Conservation (phyloP, 78 protist genomes). For the Diacronema lutheri region DNA sequence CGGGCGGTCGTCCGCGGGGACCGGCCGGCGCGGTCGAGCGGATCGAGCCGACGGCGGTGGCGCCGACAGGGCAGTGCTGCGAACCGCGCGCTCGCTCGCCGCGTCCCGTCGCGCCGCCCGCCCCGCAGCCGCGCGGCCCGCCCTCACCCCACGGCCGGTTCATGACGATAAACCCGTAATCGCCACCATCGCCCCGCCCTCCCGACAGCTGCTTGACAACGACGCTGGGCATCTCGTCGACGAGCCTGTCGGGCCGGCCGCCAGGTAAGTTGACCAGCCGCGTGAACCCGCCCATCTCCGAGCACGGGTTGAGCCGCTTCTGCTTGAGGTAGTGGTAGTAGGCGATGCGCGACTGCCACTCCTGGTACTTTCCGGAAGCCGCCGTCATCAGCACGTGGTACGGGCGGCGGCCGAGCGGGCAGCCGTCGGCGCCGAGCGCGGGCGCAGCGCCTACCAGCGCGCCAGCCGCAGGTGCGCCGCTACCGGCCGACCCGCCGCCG, state of each 20-base stretch:
- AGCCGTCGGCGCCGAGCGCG: too few relatives aligned
- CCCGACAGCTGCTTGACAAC: neutral
- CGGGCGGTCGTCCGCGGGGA: too few relatives aligned
- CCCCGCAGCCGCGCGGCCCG: too few relatives aligned
- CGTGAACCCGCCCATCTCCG: conserved; percentile 2
- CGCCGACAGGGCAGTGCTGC: too few relatives aligned
- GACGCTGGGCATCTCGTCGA: conserved; percentile 1
- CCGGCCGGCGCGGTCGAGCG: too few relatives aligned
- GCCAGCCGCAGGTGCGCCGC: too few relatives aligned
- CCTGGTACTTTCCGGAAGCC: conserved; percentile 1
- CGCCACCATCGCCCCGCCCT: neutral
- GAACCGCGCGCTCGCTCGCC: too few relatives aligned
- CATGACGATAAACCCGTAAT: conserved; percentile 12
- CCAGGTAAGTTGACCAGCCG: neutral
- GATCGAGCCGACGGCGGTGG: too few relatives aligned
- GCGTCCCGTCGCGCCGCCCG: too few relatives aligned
- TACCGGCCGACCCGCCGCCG: too few relatives aligned
- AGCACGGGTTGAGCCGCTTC: neutral
- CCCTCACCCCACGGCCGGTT: neutral
- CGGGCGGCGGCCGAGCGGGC: neutral
- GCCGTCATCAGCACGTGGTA: conserved; percentile 9
- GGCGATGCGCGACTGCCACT: conserved; percentile 20
- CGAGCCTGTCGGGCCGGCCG: neutral
- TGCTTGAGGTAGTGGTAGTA: neutral
- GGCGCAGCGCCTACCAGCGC: too few relatives aligned